phyloP scores from a whole-genome alignment of 179 eudicot genomes.

The Beta macrorhiza region DNA sequence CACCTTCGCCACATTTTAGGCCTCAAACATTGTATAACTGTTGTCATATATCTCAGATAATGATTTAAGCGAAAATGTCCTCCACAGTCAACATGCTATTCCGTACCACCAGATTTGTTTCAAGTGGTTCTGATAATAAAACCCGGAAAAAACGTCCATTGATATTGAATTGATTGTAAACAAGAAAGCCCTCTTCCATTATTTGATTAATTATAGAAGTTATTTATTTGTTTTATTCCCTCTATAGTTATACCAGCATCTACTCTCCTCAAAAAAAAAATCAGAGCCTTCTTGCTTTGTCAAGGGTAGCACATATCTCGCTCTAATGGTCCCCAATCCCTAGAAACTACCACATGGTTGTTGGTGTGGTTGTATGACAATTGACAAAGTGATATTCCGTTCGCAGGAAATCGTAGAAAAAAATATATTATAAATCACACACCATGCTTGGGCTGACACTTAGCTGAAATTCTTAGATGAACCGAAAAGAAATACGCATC shows the following conservation, averaged over 20 bases:
- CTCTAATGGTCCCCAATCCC: not conserved
- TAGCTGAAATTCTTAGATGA: not conserved
- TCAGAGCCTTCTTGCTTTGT: not conserved
- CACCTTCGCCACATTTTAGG: not conserved
- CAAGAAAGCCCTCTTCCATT: not conserved
- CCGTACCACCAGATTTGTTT: not conserved
- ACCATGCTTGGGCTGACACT: not conserved
- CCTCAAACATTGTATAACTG: not conserved
- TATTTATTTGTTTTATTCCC: no score
- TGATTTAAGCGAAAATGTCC: not conserved
- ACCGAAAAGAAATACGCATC: not conserved
- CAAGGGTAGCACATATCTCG: not conserved
- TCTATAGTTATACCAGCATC: not conserved
- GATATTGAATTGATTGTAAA: not conserved
- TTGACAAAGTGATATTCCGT: not conserved
- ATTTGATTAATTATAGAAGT: not conserved
- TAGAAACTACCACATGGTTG: not conserved
- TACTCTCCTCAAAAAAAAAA: not conserved
- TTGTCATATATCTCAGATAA: not conserved
- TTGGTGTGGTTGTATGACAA: not conserved
- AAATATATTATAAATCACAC: not conserved
- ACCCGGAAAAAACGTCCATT: not conserved
- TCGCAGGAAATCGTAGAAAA: not conserved
- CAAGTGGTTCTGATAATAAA: not conserved
- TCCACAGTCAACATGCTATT: not conserved